Conservation (phyloP, 495 filamentous ascomycete species). For the Clohesyomyces aquaticus region DNA sequence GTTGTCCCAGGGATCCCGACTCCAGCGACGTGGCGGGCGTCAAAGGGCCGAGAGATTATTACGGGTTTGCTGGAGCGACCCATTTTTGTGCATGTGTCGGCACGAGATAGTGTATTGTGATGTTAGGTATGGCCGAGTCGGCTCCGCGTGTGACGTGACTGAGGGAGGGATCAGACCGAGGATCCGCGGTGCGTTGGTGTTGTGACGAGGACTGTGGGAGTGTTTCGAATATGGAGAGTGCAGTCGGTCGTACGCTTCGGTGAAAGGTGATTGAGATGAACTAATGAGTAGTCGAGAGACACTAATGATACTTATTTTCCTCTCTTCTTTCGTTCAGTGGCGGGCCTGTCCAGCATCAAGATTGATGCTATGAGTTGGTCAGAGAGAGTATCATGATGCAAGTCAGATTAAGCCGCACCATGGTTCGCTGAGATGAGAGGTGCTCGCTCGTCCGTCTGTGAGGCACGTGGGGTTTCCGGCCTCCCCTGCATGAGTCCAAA, state of each 20-base stretch:
- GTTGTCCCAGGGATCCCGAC: conserved; percentile 19
- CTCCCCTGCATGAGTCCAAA: conserved; percentile 23
- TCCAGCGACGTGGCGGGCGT: conserved; percentile 33
- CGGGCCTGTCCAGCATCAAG: neutral
- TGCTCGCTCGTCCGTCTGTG: neutral
- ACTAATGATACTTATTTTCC: neutral
- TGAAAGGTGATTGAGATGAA: neutral
- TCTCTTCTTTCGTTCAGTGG: neutral
- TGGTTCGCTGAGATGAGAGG: conserved; percentile 1
- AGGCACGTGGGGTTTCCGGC: neutral
- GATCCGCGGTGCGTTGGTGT: neutral
- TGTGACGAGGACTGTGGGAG: conserved; percentile 10
- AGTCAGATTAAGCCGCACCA: neutral
- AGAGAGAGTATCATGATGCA: conserved; percentile 25
- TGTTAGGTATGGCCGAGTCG: no score
- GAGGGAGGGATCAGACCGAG: neutral
- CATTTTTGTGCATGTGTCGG: conserved; percentile 7
- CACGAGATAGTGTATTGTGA: no score
- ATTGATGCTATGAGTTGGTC: conserved; percentile 20
- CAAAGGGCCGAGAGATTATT: conserved; percentile 30
- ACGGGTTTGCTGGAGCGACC: conserved; percentile 8
- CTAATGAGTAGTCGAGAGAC: neutral
- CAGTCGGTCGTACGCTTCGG: no score
- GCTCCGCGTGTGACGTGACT: neutral
- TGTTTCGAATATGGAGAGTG: conserved; percentile 21